These are phyloP conservation scores for Coemansia sp. DNA, from an alignment of 192 early-diverging fungal species.

Conservation along the genomic window DNA sequence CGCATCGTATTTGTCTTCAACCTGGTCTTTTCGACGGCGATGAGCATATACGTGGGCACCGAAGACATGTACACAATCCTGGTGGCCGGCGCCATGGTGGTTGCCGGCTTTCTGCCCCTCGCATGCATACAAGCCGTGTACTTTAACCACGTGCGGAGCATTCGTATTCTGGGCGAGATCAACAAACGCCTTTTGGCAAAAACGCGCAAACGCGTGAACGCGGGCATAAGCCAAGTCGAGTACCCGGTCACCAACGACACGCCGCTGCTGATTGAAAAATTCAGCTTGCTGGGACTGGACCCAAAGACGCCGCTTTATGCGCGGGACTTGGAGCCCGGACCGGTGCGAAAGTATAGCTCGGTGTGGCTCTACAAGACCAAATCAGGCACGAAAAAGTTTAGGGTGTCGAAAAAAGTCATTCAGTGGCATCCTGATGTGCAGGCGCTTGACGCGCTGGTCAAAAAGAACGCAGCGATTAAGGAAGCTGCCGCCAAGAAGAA, in stretches of 20 bases:
- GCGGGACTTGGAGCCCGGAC: slow-evolving; percentile 33
- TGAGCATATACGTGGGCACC: slow-evolving; percentile 28
- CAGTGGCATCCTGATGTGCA: slow-evolving; percentile 43
- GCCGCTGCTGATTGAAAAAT: slow-evolving; percentile 34
- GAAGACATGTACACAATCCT: slow-evolving; percentile 37
- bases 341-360: slow-evolving; percentile 28
- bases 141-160: slow-evolving; percentile 33
- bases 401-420: slow-evolving; percentile 36
- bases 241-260: slow-evolving; percentile 34
- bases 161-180: slow-evolving; percentile 37
- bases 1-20: slow-evolving; percentile 43
- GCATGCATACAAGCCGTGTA: slow-evolving; percentile 27
- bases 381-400: slow-evolving; percentile 9
- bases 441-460: slow-evolving; percentile 32
- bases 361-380: slow-evolving; percentile 27
- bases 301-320: slow-evolving; percentile 25
- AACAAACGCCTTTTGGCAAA: slow-evolving; percentile 10
- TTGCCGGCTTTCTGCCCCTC: slow-evolving; percentile 38
- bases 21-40: slow-evolving; percentile 19
- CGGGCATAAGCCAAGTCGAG: slow-evolving; percentile 32
- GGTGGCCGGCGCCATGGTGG: slow-evolving; percentile 22
- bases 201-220: slow-evolving; percentile 10
- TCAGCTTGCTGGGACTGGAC: slow-evolving; percentile 22
- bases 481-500: slow-evolving; percentile 15
- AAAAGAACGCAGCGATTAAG: slow-evolving; percentile 15